These are phyloP conservation scores for Skeletonema menzelii DNA, from an alignment of 108 stramenopile species.

Conservation along the genomic window DNA sequence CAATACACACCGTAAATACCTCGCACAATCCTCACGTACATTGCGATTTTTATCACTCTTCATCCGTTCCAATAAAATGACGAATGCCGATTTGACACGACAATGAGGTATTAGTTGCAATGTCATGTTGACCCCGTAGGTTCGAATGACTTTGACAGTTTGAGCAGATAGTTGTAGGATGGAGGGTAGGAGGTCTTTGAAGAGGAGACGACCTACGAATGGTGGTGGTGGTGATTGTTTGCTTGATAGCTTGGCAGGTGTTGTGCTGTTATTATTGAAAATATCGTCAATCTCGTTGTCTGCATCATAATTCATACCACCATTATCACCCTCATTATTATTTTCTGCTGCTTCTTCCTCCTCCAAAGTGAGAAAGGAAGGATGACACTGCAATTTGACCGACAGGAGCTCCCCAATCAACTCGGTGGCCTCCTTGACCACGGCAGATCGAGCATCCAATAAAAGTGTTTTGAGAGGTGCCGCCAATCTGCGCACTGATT, in stretches of 20 bases:
- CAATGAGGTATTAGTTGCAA: slow-evolving; percentile 52
- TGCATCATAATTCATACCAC: slow-evolving; percentile 18
- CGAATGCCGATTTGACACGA: slow-evolving; percentile 74
- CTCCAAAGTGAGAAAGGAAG: not conserved
- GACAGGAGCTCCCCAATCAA: slow-evolving; percentile 38
- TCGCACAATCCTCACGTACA: slow-evolving; percentile 78
- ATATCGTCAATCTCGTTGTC: not conserved
- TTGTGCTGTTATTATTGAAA: not conserved
- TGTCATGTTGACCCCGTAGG: slow-evolving; percentile 62
- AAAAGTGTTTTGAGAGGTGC: slow-evolving; percentile 56
- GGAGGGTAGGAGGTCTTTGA: slow-evolving; percentile 74
- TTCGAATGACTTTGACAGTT: slow-evolving; percentile 80
- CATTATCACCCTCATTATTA: slow-evolving; percentile 1
- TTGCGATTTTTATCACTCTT: slow-evolving; percentile 68
- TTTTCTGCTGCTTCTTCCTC: not conserved
- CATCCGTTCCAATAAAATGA: slow-evolving; percentile 67
- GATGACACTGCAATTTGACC: slow-evolving; percentile 44
- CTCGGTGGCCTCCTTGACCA: slow-evolving; percentile 78
- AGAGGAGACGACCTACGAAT: slow-evolving; percentile 48
- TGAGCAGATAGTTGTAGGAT: slow-evolving; percentile 72
- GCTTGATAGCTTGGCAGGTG: not conserved
- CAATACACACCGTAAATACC: slow-evolving; percentile 64
- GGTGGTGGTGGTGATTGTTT: slow-evolving; percentile 22
- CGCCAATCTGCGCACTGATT: slow-evolving; percentile 63
- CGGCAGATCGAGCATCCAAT: slow-evolving; percentile 72